Conservation (phyloP, 2,329 filamentous ascomycete genomes). For the Pyricularia grisea region DNA sequence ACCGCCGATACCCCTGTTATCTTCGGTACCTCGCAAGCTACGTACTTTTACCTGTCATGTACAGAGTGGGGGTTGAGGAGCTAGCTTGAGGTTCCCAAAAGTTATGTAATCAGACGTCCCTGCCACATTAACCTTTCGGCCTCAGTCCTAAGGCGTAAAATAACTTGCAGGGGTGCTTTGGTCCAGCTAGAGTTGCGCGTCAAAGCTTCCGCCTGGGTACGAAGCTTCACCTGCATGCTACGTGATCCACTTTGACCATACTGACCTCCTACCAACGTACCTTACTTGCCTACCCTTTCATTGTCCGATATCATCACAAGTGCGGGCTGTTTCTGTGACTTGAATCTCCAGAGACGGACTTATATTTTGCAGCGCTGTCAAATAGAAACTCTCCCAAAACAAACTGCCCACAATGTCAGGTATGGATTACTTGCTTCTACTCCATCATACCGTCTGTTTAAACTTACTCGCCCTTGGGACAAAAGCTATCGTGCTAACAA, state of each 20-base stretch:
- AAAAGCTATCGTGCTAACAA: slow-evolving; percentile 14
- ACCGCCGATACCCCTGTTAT: not conserved
- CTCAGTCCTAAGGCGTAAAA: not conserved
- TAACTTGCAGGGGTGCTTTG: not conserved
- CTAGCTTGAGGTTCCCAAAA: not conserved
- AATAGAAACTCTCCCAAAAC: not conserved
- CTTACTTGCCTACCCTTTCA: not conserved
- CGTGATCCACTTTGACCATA: not conserved
- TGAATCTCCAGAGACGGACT: not conserved
- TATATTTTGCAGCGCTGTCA: slow-evolving; percentile 10
- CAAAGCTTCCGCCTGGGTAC: not conserved
- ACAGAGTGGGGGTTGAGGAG: too few species aligned
- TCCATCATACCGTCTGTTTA: not conserved
- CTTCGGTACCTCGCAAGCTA: not conserved
- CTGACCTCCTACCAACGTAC: not conserved
- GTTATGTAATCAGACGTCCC: not conserved
- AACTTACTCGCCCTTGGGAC: not conserved
- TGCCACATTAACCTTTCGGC: not conserved
- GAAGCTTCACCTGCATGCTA: not conserved
- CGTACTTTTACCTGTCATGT: too few species aligned
- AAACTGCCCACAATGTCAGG: slow-evolving; percentile 39
- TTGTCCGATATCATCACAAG: not conserved
- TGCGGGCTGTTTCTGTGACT: not conserved
- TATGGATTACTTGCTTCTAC: slow-evolving; percentile 18
- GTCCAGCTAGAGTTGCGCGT: not conserved